Conservation (phyloP, 352 stramenopile genomes). For the Phytophthora pistaciae region DNA sequence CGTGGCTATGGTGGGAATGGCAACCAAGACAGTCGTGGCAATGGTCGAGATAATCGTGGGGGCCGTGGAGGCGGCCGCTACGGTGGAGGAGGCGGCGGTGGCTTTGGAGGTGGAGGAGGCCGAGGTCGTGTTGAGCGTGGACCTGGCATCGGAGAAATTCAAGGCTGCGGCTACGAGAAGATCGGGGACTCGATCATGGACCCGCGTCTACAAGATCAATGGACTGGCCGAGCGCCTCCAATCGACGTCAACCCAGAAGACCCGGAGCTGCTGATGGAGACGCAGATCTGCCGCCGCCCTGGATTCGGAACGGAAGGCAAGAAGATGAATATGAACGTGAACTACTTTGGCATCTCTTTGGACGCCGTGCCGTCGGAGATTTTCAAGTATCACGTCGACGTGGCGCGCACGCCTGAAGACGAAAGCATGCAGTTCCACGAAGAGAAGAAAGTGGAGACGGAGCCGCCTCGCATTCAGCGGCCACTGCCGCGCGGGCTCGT, state of each 20-base stretch:
- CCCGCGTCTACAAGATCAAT: slow-evolving; percentile 49
- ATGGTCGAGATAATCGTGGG: neutral
- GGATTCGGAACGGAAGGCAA: slow-evolving; percentile 36
- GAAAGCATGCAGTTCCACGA: slow-evolving; percentile 32
- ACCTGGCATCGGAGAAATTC: slow-evolving; percentile 13
- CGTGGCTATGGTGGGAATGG: neutral
- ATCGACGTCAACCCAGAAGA: slow-evolving; percentile 36
- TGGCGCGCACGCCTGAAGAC: slow-evolving; percentile 41
- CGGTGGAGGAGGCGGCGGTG: neutral
- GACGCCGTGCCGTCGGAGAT: slow-evolving; percentile 49
- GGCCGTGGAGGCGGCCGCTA: slow-evolving; percentile 3
- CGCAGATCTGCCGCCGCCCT: slow-evolving; percentile 49
- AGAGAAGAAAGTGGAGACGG: slow-evolving; percentile 27
- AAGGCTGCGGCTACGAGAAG: slow-evolving; percentile 56
- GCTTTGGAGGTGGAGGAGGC: neutral
- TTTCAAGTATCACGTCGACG: slow-evolving; percentile 75
- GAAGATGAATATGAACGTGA: slow-evolving; percentile 46
- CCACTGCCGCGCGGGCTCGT: slow-evolving; percentile 51
- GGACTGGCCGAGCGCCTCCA: slow-evolving; percentile 35
- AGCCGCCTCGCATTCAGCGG: slow-evolving; percentile 43
- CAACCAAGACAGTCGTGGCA: neutral
- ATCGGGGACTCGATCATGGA: slow-evolving; percentile 58
- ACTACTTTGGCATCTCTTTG: slow-evolving; percentile 66
- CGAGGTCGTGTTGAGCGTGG: slow-evolving; percentile 1
- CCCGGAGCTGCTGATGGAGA: slow-evolving; percentile 35